Conservation (phyloP, 129 eudicot species). For the Ambrosia artemisiifolia region DNA sequence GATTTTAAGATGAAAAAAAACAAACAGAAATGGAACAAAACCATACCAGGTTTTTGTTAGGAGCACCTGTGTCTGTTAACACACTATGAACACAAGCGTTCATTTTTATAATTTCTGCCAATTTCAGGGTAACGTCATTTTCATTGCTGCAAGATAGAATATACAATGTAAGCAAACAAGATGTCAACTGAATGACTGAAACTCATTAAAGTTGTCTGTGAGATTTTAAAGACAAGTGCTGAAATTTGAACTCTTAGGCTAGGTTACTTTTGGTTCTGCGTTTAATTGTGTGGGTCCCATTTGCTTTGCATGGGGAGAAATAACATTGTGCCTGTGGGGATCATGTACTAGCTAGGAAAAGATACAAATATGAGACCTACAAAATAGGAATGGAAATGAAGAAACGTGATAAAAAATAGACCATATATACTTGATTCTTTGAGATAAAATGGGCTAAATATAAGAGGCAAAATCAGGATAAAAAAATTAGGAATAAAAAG, state of each 20-base stretch:
- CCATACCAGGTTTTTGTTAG: slow-evolving; percentile 50
- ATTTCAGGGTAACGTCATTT: slow-evolving; percentile 75
- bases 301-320: background rate
- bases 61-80: slow-evolving; percentile 42
- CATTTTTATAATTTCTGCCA: slow-evolving; percentile 54
- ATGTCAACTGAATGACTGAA: slow-evolving; percentile 3
- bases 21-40: background rate
- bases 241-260: background rate
- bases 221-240: background rate
- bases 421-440: background rate
- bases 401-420: background rate
- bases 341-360: slow-evolving; percentile 3
- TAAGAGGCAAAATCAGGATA: background rate
- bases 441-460: background rate
- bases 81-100: slow-evolving; percentile 64
- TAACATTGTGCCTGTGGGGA: background rate
- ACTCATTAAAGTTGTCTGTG: background rate
- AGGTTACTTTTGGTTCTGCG: background rate
- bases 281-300: background rate
- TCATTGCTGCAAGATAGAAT: slow-evolving; percentile 67
- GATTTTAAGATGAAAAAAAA: background rate
- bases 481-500: background rate
- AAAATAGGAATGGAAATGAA: background rate
- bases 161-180: slow-evolving; percentile 16
- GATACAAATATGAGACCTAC: background rate